Base-by-base conservation (phyloP, 1,139 yeast species). In the Pichia sp. region DNA sequence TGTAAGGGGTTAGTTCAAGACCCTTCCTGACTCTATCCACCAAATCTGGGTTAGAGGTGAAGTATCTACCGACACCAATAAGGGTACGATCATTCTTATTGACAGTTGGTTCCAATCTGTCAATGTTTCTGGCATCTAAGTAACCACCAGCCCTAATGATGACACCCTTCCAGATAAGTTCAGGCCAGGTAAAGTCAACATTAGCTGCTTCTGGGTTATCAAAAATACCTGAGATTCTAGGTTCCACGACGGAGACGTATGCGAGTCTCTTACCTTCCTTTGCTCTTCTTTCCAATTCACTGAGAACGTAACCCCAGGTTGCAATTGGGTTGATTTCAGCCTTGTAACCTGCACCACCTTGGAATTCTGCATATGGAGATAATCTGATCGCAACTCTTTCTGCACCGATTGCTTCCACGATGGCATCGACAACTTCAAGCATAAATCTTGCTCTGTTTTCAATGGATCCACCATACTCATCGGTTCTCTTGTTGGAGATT, bases 321-420 rank as follows among this genome's bases (percentile, higher is more conserved):
- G 59, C 63, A 22, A 62, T 55, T 13, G 71, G 68, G 30, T 63
- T 63, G 21, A 59, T 55, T 15, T 50, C 56, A 22, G 59, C 60
- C 12, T 63, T 52, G 21, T 47, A 60, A 23, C 60, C 60, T 25
- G 27, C 47, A 51, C 63, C 62, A 21, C 65, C 69, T 50, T 64
- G 68, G 50, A 64, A 60, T 6, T 49, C 48, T 14, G 67, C 66
- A 63, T 70, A 77, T 29, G 88, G 88, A 7, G 85, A 75, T 11
- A 81, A 48, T 56, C 87, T 67, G 39, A 78, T 56, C 21, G 73
- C 82, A 18, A 74, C 62, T 44, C 61, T 67, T 9, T 47, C 50
- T 6, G 58, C 56, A 17, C 60, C 60, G 27, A 55, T 45, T 1
- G 47, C 52, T 26, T 42, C 53, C 28, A 58, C 52, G 10, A 72